Evolutionary conservation across 192 early-diverging fungal species (phyloP).

Genomic region (Entophlyctis luteolus): DNA sequence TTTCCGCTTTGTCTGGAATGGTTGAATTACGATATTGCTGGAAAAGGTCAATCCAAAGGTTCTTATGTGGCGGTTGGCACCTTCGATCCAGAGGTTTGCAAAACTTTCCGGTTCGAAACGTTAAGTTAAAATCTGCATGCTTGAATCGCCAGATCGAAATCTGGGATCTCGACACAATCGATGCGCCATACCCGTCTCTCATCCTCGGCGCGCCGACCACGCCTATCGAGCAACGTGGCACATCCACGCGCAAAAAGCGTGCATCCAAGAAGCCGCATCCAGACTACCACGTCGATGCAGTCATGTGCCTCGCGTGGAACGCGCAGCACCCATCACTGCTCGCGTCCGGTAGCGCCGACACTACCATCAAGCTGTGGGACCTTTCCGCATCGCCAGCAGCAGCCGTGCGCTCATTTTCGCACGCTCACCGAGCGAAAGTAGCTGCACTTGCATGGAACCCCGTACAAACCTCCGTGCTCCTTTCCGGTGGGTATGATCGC

Average conservation of each 20-base stretch:
- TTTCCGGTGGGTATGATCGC: slow-evolving; percentile 91
- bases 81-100: slow-evolving; percentile 75
- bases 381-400: slow-evolving; percentile 56
- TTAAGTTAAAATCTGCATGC: too few relatives aligned
- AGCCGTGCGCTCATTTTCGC: slow-evolving; percentile 70
- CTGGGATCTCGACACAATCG: slow-evolving; percentile 93
- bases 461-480: slow-evolving; percentile 76
- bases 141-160: slow-evolving; percentile 78
- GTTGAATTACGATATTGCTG: slow-evolving; percentile 83
- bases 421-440: slow-evolving; percentile 89
- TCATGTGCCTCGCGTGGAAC: slow-evolving; percentile 96
- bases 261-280: slow-evolving; percentile 33
- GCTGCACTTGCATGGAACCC: slow-evolving; percentile 89
- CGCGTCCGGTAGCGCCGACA: slow-evolving; percentile 92
- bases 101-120: too few relatives aligned
- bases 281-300: slow-evolving; percentile 89
- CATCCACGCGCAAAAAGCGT: slow-evolving; percentile 21
- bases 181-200: slow-evolving; percentile 85
- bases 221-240: slow-evolving; percentile 32
- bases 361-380: slow-evolving; percentile 98
- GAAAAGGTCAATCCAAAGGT: slow-evolving; percentile 56
- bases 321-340: slow-evolving; percentile 68
- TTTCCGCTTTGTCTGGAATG: slow-evolving; percentile 95
- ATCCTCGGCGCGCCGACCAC: slow-evolving; percentile 67
- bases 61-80: slow-evolving; percentile 96